Evolutionary conservation across 2,329 filamentous ascomycete species (phyloP), one percentile per base, ranked within the genome.

Genomic region (Akanthomyces uredinophilus): DNA sequence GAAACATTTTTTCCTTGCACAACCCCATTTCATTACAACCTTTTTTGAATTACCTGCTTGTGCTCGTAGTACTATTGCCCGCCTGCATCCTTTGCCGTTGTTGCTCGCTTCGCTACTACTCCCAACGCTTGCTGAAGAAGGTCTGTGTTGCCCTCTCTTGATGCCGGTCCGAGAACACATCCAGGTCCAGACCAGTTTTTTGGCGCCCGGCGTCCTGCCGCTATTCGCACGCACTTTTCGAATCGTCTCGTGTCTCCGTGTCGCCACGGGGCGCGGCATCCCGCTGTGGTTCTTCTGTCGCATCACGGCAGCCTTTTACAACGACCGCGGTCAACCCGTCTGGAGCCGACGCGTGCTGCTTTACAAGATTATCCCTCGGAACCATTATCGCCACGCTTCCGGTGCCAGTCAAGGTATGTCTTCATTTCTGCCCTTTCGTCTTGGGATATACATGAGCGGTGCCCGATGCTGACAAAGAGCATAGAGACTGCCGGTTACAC

Each of bases 321-420:
- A 83, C 70, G 60, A 65, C 1, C 60, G 74, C 11, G 74, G 75
- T 47, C 70, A 69, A 39, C 68, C 74, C 4, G 63, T 83, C 44
- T 83, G 79, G 79, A 80, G 79, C 51, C 78, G 73, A 0, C 75
- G 82, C 68, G 61, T 81, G 22, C 77, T 82, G 32, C 62, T 76
- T 27, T 53, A 43, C 57, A 60, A 60, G 57, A 35, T 52, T 16
- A 73, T 22, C 71, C 8, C 71, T 70, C 6, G 49, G 73, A 16
- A 67, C 71, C 32, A 62, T 71, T 32, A 62, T 66, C 18, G 65
- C 70, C 11, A 37, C 29, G 68, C 70, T 60, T 64, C 66, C n/a
- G 71, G 70, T 10, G 27, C 47, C 29, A 64, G 53, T 22, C 54
- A 66, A 62, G 52, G 61, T 63, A 10, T 22, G 10, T 39, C 41